phyloP scores from a whole-genome alignment of 1,139 yeast genomes.

The Lipomyces yarrowii region DNA sequence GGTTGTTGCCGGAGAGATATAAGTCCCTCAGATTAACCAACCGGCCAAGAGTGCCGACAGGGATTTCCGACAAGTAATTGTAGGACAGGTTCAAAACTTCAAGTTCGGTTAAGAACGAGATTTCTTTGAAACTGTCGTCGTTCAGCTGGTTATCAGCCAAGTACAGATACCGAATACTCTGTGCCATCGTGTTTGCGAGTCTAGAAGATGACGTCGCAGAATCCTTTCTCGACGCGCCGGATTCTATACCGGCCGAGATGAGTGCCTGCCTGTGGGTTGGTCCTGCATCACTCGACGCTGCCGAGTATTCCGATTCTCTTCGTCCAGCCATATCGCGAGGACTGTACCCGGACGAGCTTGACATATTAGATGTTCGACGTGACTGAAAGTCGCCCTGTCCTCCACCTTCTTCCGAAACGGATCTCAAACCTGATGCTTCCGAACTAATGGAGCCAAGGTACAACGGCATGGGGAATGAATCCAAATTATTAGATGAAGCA shows the following conservation, averaged over 20 bases:
- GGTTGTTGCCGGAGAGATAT: constrained; percentile 81
- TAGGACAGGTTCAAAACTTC: constrained; percentile 74
- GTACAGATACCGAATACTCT: constrained; percentile 58
- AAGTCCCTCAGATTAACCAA: constrained; percentile 63
- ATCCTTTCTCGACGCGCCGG: constrained; percentile 20
- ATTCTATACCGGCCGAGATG: constrained; percentile 10
- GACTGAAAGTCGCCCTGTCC: background rate
- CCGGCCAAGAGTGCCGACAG: constrained; percentile 66
- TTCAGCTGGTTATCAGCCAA: constrained; percentile 82
- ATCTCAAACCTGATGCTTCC: constrained; percentile 8
- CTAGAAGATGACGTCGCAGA: constrained; percentile 20
- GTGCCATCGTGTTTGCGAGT: constrained; percentile 34
- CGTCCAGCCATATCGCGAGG: constrained; percentile 8
- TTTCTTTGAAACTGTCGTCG: constrained; percentile 73
- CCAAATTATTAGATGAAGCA: constrained; percentile 77
- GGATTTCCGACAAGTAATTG: constrained; percentile 81
- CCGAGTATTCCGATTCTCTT: constrained; percentile 7
- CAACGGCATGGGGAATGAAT: constrained; percentile 57
- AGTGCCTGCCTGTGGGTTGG: constrained; percentile 15
- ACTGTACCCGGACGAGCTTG: constrained; percentile 14
- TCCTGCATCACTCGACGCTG: constrained; percentile 22
- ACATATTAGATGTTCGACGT: constrained; percentile 19
- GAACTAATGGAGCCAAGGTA: constrained; percentile 12
- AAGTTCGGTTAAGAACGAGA: constrained; percentile 62
- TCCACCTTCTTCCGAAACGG: constrained; percentile 21